These are phyloP conservation scores for Penicillium sp. DNA, from an alignment of 2,329 filamentous ascomycete species.

Conservation along the genomic window DNA sequence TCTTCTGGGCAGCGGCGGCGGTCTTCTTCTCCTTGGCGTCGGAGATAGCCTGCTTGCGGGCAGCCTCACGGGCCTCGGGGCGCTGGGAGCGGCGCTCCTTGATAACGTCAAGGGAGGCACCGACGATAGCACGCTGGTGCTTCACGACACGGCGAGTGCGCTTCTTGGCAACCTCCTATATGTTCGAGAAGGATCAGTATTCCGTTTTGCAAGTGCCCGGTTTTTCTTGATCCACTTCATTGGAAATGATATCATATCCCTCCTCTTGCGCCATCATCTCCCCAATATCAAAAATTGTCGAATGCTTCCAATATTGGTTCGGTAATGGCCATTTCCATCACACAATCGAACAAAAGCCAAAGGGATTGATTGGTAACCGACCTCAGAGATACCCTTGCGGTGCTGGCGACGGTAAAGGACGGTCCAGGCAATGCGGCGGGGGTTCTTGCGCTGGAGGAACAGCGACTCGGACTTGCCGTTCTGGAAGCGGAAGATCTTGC, in stretches of 20 bases:
- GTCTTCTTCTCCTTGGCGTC: constrained; percentile 99
- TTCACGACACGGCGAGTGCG: constrained; percentile 97
- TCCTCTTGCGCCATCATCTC: constrained; percentile 14
- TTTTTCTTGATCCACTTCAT: constrained; percentile 3
- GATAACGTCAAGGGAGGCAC: constrained; percentile 99
- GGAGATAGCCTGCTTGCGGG: constrained; percentile 87
- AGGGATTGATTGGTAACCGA: constrained; percentile 55
- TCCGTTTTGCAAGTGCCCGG: constrained; percentile 1
- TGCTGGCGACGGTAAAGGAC: constrained; percentile 97
- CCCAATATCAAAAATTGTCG: background rate
- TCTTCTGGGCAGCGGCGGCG: constrained; percentile 85
- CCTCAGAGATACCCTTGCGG: constrained; percentile 99
- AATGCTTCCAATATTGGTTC: background rate
- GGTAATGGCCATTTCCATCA: background rate
- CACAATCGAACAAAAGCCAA: constrained; percentile 19
- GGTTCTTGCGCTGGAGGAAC: constrained; percentile 99
- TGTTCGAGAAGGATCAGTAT: constrained; percentile 32
- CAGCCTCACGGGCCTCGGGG: constrained; percentile 91
- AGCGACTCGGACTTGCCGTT: constrained; percentile 99
- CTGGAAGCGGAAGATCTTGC: constrained; percentile 99
- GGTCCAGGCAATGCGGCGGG: constrained; percentile 98
- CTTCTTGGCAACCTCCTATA: constrained; percentile 99
- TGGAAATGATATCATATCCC: constrained; percentile 3
- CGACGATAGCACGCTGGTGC: constrained; percentile 97
- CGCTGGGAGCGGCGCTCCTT: constrained; percentile 96